Conservation (phyloP, 208 protist genomes). For the Vickermania spadyakhi region DNA sequence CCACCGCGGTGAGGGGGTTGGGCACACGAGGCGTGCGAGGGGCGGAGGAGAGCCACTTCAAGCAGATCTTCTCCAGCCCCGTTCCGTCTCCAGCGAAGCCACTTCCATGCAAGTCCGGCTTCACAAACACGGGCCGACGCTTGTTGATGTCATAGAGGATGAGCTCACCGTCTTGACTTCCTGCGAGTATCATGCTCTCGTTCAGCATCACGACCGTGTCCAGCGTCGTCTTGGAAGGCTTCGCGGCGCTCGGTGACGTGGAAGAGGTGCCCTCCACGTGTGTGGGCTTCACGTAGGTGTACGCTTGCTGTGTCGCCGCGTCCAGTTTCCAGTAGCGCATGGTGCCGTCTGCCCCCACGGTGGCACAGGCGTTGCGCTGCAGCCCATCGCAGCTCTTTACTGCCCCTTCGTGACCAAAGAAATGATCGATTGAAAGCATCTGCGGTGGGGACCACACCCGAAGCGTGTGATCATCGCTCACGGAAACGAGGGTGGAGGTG, state of each 20-base stretch:
- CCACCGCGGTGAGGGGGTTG: conserved; percentile 83
- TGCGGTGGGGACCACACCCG: conserved; percentile 82
- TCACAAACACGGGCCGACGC: conserved; percentile 52
- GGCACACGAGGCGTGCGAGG: conserved; percentile 8
- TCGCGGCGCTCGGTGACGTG: neutral
- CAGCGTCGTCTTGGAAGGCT: conserved; percentile 25
- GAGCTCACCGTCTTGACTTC: conserved; percentile 64
- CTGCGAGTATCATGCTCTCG: conserved; percentile 58
- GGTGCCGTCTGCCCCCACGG: conserved; percentile 76
- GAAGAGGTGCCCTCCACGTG: conserved; percentile 5
- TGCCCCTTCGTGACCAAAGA: conserved; percentile 77
- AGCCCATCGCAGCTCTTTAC: conserved; percentile 53
- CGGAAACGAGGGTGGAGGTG: conserved; percentile 57
- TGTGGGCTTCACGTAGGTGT: conserved; percentile 18
- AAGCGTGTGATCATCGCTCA: conserved; percentile 69
- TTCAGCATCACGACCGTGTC: conserved; percentile 78
- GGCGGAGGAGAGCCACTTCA: conserved; percentile 9
- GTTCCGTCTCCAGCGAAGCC: conserved; percentile 79
- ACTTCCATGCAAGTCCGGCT: conserved; percentile 63
- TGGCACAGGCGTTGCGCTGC: conserved; percentile 59
- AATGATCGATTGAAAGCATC: conserved; percentile 77
- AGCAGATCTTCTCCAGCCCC: conserved; percentile 61
- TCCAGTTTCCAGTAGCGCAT: conserved; percentile 88
- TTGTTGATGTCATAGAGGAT: conserved; percentile 79
- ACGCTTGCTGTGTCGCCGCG: conserved; percentile 75